Conservation (phyloP, 1,284 basidiomycete genomes). For the Naganishia sp. region DNA sequence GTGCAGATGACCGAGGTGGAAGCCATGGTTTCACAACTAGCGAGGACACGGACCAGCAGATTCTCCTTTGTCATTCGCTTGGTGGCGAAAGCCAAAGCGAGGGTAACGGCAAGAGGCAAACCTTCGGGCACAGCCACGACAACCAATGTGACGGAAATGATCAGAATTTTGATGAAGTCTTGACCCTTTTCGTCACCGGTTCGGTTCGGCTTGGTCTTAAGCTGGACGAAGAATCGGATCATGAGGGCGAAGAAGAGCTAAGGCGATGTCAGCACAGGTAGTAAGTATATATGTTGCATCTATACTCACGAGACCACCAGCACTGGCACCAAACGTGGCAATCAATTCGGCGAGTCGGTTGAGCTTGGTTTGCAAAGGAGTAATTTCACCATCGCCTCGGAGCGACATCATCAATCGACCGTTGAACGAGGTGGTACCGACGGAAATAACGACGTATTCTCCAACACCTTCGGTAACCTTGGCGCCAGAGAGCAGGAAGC, state of each 20-base stretch:
- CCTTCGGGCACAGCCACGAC: slow-evolving; percentile 98
- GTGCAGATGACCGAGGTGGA: slow-evolving; percentile 93
- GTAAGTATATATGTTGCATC: background rate
- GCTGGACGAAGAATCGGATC: slow-evolving; percentile 91
- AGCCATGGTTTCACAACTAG: slow-evolving; percentile 98
- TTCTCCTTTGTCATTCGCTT: slow-evolving; percentile 96
- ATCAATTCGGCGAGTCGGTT: slow-evolving; percentile 91
- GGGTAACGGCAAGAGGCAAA: slow-evolving; percentile 90
- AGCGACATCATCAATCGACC: slow-evolving; percentile 94
- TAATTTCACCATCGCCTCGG: slow-evolving; percentile 76
- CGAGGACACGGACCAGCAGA: slow-evolving; percentile 88
- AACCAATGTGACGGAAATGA: slow-evolving; percentile 90
- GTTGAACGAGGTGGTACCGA: slow-evolving; percentile 90
- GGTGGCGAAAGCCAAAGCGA: slow-evolving; percentile 95
- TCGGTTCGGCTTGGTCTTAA: slow-evolving; percentile 64
- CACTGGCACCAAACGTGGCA: slow-evolving; percentile 80
- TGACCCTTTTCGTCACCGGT: slow-evolving; percentile 81
- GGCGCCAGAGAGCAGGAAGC: slow-evolving; percentile 89
- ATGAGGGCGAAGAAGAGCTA: slow-evolving; percentile 80
- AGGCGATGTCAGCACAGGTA: slow-evolving; percentile 45
- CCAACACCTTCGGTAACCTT: slow-evolving; percentile 96
- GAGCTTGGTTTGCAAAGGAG: slow-evolving; percentile 91
- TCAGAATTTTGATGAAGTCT: slow-evolving; percentile 88
- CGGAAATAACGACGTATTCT: slow-evolving; percentile 85
- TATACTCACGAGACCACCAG: slow-evolving; percentile 59